Conservation (phyloP, 2,329 filamentous ascomycete species). For the Clonostachys chloroleuca region DNA sequence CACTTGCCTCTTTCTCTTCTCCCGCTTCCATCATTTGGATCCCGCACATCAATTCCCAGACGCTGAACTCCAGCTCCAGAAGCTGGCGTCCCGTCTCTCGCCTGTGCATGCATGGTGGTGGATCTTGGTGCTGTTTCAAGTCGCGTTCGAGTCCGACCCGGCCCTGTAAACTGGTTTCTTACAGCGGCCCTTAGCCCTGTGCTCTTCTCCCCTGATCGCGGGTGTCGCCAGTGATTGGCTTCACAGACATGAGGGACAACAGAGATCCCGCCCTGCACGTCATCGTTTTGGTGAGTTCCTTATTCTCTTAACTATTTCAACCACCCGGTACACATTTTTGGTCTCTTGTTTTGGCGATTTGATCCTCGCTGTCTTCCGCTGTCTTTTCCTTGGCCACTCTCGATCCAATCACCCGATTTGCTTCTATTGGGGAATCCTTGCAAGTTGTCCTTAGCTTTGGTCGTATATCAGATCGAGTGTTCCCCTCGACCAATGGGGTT, state of each 20-base stretch:
- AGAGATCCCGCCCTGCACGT: constrained; percentile 59
- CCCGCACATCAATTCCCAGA: too few relatives aligned
- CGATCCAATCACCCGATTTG: not conserved
- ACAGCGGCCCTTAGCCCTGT: not conserved
- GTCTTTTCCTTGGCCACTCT: not conserved
- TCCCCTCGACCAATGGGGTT: too few relatives aligned
- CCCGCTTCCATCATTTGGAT: too few relatives aligned
- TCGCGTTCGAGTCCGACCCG: too few relatives aligned
- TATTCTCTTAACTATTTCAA: too few relatives aligned
- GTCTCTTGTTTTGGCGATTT: constrained; percentile 1
- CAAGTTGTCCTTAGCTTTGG: not conserved
- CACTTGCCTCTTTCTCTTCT: too few relatives aligned
- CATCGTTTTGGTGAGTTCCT: constrained; percentile 63
- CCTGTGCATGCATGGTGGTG: too few relatives aligned
- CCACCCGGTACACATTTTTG: too few relatives aligned
- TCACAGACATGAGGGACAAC: constrained; percentile 14
- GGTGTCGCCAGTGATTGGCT: not conserved
- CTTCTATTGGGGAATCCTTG: not conserved
- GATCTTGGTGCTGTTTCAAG: too few relatives aligned
- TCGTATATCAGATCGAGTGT: not conserved
- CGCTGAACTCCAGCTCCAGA: too few relatives aligned
- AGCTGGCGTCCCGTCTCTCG: too few relatives aligned
- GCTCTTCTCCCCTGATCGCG: not conserved
- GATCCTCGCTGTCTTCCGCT: not conserved
- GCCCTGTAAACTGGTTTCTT: too few relatives aligned